A percentile compares a stretch with the other conserved stretches of the same genome.
Evolutionary conservation across 176 grass and related monocot genomes (phyloP).

Genomic region (Carex cristatella): DNA sequence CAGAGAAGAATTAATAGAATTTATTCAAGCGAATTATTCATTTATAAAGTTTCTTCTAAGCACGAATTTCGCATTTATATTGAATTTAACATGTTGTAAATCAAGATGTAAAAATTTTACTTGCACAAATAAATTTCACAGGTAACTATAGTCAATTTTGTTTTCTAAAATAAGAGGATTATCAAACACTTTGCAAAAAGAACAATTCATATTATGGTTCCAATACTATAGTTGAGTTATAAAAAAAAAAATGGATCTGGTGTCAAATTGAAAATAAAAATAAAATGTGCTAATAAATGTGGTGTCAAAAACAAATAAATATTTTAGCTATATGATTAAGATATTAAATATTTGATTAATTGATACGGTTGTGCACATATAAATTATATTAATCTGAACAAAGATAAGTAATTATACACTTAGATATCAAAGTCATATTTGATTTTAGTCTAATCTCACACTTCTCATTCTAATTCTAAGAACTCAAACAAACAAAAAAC

Average conservation of each 20-base stretch:
- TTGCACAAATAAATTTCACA: too few relatives aligned
- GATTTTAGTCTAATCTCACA: background rate
- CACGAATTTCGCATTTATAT: background rate
- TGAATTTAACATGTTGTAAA: background rate
- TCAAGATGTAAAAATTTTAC: too few relatives aligned
- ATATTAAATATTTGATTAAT: background rate
- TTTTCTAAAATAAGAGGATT: background rate
- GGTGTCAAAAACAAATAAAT: background rate
- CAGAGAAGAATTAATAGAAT: background rate
- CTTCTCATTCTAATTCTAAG: background rate
- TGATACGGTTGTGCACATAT: background rate
- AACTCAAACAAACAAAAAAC: background rate
- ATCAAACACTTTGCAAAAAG: background rate
- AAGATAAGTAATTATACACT: background rate
- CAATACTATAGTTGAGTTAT: too few relatives aligned
- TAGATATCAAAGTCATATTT: background rate
- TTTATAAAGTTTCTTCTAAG: background rate
- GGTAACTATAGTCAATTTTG: background rate
- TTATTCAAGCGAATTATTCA: background rate
- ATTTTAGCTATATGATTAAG: background rate
- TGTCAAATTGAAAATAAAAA: too few relatives aligned
- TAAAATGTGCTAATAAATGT: too few relatives aligned
- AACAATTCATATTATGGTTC: too few relatives aligned
- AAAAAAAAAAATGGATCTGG: too few relatives aligned
- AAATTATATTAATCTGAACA: background rate